Evolutionary conservation across 1,139 yeast genomes (phyloP).

Genomic region (Meyerozyma smithsonii): DNA sequence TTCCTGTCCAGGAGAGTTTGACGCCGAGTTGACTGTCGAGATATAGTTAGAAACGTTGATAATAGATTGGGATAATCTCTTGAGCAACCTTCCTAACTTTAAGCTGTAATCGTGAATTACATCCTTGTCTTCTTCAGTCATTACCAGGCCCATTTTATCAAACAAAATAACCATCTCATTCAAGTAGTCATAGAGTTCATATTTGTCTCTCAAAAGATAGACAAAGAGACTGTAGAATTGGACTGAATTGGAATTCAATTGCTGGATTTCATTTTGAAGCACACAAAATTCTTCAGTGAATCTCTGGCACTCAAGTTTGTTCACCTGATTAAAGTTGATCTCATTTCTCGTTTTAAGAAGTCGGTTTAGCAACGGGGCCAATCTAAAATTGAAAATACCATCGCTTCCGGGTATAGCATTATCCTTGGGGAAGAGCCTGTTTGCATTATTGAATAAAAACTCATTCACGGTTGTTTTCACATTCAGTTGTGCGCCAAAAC

Average conservation of each 20-base stretch:
- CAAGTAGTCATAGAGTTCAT: constrained; percentile 27
- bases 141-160: constrained; percentile 23
- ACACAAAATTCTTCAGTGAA: not conserved
- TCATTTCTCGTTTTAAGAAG: constrained; percentile 15
- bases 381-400: constrained; percentile 14
- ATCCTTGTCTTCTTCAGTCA: constrained; percentile 46
- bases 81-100: constrained; percentile 41
- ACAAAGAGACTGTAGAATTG: constrained; percentile 16
- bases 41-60: constrained; percentile 27
- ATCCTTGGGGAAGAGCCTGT: not conserved
- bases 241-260: constrained; percentile 6
- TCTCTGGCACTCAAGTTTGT: constrained; percentile 3
- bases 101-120: constrained; percentile 43
- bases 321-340: constrained; percentile 8
- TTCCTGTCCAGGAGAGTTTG: constrained; percentile 3
- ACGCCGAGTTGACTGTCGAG: constrained; percentile 12
- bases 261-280: constrained; percentile 1
- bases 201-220: constrained; percentile 22
- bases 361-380: constrained; percentile 13
- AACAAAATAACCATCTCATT: constrained; percentile 22
- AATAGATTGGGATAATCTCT: constrained; percentile 35
- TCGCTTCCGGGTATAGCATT: constrained; percentile 6
- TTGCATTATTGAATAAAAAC: constrained; percentile 14
- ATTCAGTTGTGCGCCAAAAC: constrained; percentile 52
- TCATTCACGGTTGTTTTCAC: constrained; percentile 15